These are phyloP conservation scores for Athelia psychrophila DNA, from an alignment of 1,284 basidiomycete genomes.

Conservation along the genomic window DNA sequence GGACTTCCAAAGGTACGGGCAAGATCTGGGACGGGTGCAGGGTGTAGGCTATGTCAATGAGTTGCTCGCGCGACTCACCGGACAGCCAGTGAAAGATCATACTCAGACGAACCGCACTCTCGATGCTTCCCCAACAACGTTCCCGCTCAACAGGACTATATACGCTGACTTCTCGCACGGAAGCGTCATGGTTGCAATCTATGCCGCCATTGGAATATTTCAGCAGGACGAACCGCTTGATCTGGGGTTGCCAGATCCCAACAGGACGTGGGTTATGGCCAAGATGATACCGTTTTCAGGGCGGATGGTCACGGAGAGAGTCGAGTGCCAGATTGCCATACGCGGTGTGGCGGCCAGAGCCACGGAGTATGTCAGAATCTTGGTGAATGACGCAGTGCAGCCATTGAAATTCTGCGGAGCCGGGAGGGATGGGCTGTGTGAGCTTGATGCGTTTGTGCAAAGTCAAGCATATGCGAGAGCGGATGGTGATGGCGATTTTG, in stretches of 20 bases:
- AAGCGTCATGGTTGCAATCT: conserved; percentile 77
- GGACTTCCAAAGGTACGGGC: conserved; percentile 54
- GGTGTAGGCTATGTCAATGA: conserved; percentile 86
- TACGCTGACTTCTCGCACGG: conserved; percentile 84
- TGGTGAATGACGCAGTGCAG: conserved; percentile 69
- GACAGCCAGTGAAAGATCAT: conserved; percentile 54
- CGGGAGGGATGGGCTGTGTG: conserved; percentile 54
- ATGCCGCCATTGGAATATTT: conserved; percentile 73
- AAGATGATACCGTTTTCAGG: conserved; percentile 64
- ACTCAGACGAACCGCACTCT: conserved; percentile 82
- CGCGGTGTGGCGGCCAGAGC: conserved; percentile 14
- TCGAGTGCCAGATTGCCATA: conserved; percentile 38
- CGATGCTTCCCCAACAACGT: conserved; percentile 59
- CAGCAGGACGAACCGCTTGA: conserved; percentile 34
- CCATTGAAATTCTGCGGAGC: conserved; percentile 59
- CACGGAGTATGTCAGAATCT: conserved; percentile 51
- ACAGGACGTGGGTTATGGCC: conserved; percentile 56
- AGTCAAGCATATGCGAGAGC: conserved; percentile 68
- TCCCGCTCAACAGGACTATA: conserved; percentile 65
- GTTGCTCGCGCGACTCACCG: conserved; percentile 73
- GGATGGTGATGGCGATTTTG: conserved; percentile 66
- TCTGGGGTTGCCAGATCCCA: conserved; percentile 34
- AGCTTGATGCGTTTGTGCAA: conserved; percentile 61
- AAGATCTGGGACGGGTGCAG: conserved; percentile 65
- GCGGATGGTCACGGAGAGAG: conserved; percentile 60